Conservation (phyloP, 805 yeast species). For the Wickerhamiella nectarea region DNA sequence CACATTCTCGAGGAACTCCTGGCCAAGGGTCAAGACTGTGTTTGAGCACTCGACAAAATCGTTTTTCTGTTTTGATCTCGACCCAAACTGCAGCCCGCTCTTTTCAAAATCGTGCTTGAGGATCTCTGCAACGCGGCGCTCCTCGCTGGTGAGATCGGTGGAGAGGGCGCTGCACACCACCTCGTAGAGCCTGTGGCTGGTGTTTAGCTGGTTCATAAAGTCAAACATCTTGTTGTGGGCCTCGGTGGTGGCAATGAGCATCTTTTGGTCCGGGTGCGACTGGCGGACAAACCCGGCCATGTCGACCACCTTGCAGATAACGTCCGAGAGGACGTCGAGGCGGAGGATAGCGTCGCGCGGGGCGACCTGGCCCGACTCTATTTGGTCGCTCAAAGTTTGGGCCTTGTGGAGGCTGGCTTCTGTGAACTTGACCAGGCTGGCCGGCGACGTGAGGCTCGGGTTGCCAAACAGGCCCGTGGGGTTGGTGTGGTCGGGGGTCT, state of each 20-base stretch:
- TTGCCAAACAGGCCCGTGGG: conserved; percentile 61
- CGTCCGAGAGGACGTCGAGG: conserved; percentile 75
- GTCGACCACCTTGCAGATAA: conserved; percentile 83
- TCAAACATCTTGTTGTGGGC: conserved; percentile 84
- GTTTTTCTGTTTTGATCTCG: conserved; percentile 38
- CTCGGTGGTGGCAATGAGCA: conserved; percentile 68
- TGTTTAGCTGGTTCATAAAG: conserved; percentile 84
- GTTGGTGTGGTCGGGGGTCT: not conserved
- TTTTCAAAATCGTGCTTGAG: conserved; percentile 74
- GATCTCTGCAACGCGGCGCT: conserved; percentile 66
- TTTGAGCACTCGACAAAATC: conserved; percentile 64
- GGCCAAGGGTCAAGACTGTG: conserved; percentile 67
- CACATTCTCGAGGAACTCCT: conserved; percentile 46
- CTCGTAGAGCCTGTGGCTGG: conserved; percentile 57
- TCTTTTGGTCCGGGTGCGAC: conserved; percentile 62
- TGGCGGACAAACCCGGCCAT: conserved; percentile 84
- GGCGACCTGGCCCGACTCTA: conserved; percentile 35
- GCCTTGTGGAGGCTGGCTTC: conserved; percentile 52
- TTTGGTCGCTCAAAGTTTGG: conserved; percentile 40
- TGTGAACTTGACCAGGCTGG: conserved; percentile 58
- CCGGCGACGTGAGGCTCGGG: conserved; percentile 51
- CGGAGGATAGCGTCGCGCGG: conserved; percentile 41
- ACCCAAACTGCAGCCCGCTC: conserved; percentile 73
- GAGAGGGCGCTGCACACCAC: conserved; percentile 45
- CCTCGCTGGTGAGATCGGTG: conserved; percentile 49